phyloP scores from a whole-genome alignment of 306 rosid species.

The Corylus avellana region DNA sequence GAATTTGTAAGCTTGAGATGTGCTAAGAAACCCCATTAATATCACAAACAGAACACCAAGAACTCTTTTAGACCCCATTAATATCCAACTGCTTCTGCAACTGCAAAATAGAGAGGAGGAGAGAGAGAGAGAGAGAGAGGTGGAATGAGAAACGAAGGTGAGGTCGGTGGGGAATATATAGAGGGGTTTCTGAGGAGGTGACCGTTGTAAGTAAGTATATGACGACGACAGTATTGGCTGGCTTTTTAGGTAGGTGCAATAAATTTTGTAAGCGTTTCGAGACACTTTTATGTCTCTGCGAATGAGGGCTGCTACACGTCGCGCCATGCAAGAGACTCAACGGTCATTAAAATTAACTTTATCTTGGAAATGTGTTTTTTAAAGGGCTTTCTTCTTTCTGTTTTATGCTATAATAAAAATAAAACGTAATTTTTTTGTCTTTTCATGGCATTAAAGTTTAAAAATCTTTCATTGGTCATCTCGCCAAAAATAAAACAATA shows the following conservation, averaged over 20 bases:
- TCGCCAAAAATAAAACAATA: no score
- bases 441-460: no score
- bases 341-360: slow-evolving; percentile 10
- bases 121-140: background rate
- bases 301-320: slow-evolving; percentile 16
- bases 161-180: slow-evolving; percentile 19
- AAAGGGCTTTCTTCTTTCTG: background rate
- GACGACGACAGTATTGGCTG: background rate
- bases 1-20: slow-evolving; percentile 35
- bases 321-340: slow-evolving; percentile 37
- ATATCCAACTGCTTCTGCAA: background rate
- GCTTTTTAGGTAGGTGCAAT: background rate
- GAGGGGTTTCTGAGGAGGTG: slow-evolving; percentile 13
- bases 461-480: no score
- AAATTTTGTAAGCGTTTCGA: slow-evolving; percentile 19
- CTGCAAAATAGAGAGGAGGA: background rate
- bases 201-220: slow-evolving; percentile 31
- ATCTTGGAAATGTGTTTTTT: background rate
- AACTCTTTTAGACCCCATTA: slow-evolving; percentile 29
- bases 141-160: background rate
- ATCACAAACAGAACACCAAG: slow-evolving; percentile 21
- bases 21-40: slow-evolving; percentile 23
- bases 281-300: background rate
- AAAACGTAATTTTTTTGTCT: no score
- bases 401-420: background rate